These are phyloP conservation scores for Aspergillus coremiiformis DNA, from an alignment of 495 filamentous ascomycete genomes.

Conservation along the genomic window DNA sequence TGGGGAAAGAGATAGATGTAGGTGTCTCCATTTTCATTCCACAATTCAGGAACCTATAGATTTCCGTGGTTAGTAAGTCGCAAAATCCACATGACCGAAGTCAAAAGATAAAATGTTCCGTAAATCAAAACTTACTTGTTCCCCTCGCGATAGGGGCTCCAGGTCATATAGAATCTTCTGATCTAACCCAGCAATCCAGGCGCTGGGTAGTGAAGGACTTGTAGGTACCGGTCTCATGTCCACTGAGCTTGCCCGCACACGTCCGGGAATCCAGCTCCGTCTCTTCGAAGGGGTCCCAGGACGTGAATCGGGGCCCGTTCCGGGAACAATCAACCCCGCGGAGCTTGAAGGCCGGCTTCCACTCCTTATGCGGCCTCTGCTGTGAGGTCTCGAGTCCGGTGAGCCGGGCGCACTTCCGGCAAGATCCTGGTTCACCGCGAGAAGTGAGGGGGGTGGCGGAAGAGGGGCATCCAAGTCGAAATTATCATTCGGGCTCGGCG, in stretches of 20 bases:
- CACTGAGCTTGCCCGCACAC: constrained; percentile 32
- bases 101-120: neutral
- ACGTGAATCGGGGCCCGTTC: constrained; percentile 30
- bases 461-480: constrained; percentile 32
- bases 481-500: constrained; percentile 20
- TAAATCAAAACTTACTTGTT: constrained; percentile 43
- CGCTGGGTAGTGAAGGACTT: constrained; percentile 26
- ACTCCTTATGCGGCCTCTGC: constrained; percentile 34
- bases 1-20: constrained; percentile 74
- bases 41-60: constrained; percentile 70
- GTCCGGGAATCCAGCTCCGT: constrained; percentile 50
- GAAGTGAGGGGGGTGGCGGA: constrained; percentile 38
- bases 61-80: neutral
- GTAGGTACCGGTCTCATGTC: constrained; percentile 18
- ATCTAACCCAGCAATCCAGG: constrained; percentile 56
- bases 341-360: constrained; percentile 31
- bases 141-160: constrained; percentile 47
- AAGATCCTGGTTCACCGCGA: constrained; percentile 37
- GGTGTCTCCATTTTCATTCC: constrained; percentile 80
- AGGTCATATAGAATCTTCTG: constrained; percentile 57
- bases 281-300: constrained; percentile 39
- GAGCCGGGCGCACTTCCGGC: constrained; percentile 29
- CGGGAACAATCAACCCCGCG: constrained; percentile 32
- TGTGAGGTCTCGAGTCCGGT: constrained; percentile 30
- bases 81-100: neutral